Percentiles rank a stretch among this genome's conserved stretches.
Evolutionary conservation across 805 yeast genomes (phyloP).

Genomic region (Teunomyces funiuensis): DNA sequence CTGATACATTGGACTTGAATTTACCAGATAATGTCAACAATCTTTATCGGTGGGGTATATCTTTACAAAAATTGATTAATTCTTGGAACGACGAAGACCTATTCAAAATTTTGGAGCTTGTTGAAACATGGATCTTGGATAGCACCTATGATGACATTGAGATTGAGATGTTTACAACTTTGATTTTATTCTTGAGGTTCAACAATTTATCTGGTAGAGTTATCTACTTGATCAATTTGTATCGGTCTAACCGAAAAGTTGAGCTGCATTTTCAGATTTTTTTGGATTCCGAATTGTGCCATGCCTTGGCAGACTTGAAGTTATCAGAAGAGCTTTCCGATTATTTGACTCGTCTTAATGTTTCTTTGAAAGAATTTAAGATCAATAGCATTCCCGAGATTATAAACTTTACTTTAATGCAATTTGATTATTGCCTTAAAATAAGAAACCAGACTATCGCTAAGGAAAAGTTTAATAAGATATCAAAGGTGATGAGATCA

Average conservation of each 20-base stretch:
- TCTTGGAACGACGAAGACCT: constrained; percentile 20
- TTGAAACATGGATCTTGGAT: constrained; percentile 14
- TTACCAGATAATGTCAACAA: neutral
- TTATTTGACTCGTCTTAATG: constrained; percentile 16
- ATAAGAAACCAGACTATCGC: constrained; percentile 20
- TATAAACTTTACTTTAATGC: constrained; percentile 27
- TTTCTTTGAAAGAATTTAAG: constrained; percentile 11
- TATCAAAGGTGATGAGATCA: constrained; percentile 22
- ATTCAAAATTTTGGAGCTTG: constrained; percentile 2
- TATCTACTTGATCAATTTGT: constrained; percentile 20
- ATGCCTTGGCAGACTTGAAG: constrained; percentile 7
- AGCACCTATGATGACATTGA: constrained; percentile 18
- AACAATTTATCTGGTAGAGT: constrained; percentile 25
- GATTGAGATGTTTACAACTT: constrained; percentile 22
- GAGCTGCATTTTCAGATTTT: constrained; percentile 5
- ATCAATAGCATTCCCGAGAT: constrained; percentile 15
- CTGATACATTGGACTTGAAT: neutral
- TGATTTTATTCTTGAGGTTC: constrained; percentile 24
- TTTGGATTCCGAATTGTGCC: constrained; percentile 15
- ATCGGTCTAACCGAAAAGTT: constrained; percentile 9
- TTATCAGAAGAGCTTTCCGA: constrained; percentile 14
- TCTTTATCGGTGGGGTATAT: constrained; percentile 17
- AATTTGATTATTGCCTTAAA: constrained; percentile 27
- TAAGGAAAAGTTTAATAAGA: constrained; percentile 20
- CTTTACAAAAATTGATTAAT: constrained; percentile 21